These are phyloP conservation scores for Avena sativa DNA, from an alignment of 176 grass and related monocot species.

Conservation along the genomic window DNA sequence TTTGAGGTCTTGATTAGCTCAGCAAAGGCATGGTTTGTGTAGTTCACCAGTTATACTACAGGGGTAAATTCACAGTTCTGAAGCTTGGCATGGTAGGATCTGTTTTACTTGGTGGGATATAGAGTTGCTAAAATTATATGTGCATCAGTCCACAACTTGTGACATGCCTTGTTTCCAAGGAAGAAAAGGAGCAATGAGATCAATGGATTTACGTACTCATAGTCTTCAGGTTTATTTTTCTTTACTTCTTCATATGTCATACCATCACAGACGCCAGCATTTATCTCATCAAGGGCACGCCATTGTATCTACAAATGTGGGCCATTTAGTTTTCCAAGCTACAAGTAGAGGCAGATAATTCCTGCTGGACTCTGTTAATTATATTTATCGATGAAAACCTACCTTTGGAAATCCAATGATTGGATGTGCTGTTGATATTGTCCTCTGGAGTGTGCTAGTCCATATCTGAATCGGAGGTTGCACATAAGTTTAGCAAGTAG, in stretches of 20 bases:
- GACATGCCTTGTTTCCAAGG: slow-evolving; percentile 1
- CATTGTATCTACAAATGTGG: slow-evolving; percentile 91
- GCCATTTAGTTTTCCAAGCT: slow-evolving; percentile 28
- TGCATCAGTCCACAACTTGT: slow-evolving; percentile 8
- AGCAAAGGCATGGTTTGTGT: slow-evolving; percentile 6
- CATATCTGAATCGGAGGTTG: slow-evolving; percentile 71
- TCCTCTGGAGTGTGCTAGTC: slow-evolving; percentile 99
- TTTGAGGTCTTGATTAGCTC: slow-evolving; percentile 7
- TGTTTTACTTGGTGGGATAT: slow-evolving; percentile 7
- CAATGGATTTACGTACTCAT: slow-evolving; percentile 67
- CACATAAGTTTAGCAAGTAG: slow-evolving; percentile 26
- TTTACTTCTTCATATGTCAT: slow-evolving; percentile 99
- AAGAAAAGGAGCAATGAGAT: slow-evolving; percentile 5
- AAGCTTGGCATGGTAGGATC: slow-evolving; percentile 22
- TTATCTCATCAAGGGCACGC: slow-evolving; percentile 99
- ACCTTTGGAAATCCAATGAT: slow-evolving; percentile 99
- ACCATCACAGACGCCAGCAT: slow-evolving; percentile 87
- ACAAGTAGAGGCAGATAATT: slow-evolving; percentile 22
- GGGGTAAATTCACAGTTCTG: background rate
- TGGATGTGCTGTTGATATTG: slow-evolving; percentile 84
- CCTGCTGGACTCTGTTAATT: slow-evolving; percentile 37
- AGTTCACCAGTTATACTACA: background rate
- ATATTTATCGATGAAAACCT: slow-evolving; percentile 27
- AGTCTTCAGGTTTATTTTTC: slow-evolving; percentile 94
- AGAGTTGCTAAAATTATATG: slow-evolving; percentile 16